Evolutionary conservation across 306 rosid genomes (phyloP).

Genomic region (Crotalaria pallida): DNA sequence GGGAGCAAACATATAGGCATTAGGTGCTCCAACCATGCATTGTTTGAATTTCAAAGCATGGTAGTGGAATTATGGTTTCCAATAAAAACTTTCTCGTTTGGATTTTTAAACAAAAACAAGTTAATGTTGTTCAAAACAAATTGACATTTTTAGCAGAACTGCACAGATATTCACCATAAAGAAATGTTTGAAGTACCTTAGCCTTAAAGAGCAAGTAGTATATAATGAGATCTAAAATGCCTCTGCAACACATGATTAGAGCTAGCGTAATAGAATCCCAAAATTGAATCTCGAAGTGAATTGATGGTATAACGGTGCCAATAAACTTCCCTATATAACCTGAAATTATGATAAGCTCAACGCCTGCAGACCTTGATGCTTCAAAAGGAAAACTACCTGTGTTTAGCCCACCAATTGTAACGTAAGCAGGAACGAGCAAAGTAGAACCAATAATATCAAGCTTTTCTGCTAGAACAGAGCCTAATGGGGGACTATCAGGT

Average conservation of each 20-base stretch:
- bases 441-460: slow-evolving; percentile 24
- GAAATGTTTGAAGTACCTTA: slow-evolving; percentile 8
- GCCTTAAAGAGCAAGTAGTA: background rate
- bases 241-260: slow-evolving; percentile 36
- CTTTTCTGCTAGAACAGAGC: slow-evolving; percentile 13
- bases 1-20: too few species aligned
- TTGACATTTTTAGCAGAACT: background rate
- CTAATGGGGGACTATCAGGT: slow-evolving; percentile 28
- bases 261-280: slow-evolving; percentile 24
- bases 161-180: background rate
- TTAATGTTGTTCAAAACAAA: background rate
- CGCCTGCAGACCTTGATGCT: background rate
- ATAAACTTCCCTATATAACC: slow-evolving; percentile 7
- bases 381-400: background rate
- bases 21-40: too few species aligned
- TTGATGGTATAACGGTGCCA: slow-evolving; percentile 23
- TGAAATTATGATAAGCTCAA: background rate
- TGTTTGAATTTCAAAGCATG: too few species aligned
- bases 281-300: slow-evolving; percentile 13
- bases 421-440: slow-evolving; percentile 22
- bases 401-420: slow-evolving; percentile 15
- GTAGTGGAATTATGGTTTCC: too few species aligned
- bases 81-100: too few species aligned
- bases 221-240: slow-evolving; percentile 4
- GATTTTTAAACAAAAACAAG: background rate